phyloP scores from a whole-genome alignment of 257 asterid genomes.

The Nyctanthes arbortristis region DNA sequence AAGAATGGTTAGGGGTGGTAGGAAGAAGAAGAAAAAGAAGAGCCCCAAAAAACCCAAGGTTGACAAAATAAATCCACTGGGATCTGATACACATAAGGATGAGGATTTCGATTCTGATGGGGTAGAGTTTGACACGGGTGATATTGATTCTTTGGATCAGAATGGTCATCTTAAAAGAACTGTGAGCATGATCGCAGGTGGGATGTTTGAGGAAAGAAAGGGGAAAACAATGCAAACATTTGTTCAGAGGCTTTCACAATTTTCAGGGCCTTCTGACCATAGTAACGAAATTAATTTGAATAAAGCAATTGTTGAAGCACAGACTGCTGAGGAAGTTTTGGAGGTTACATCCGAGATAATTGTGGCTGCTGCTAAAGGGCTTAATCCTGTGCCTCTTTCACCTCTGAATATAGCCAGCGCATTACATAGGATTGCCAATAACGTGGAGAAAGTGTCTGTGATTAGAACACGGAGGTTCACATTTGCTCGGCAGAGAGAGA shows the following conservation, averaged over 20 bases:
- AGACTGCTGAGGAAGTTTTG: too few species aligned
- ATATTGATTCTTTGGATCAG: slow-evolving; percentile 23
- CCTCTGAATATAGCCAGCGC: too few species aligned
- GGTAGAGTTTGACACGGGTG: slow-evolving; percentile 31
- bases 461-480: slow-evolving; percentile 57
- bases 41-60: too few species aligned
- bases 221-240: slow-evolving; percentile 67
- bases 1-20: slow-evolving; percentile 45
- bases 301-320: slow-evolving; percentile 70
- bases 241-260: too few species aligned
- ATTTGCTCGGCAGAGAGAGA: slow-evolving; percentile 83
- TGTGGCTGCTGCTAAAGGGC: slow-evolving; percentile 81
- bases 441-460: slow-evolving; percentile 89
- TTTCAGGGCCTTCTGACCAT: too few species aligned
- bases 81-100: too few species aligned
- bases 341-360: slow-evolving; percentile 72
- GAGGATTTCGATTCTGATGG: too few species aligned
- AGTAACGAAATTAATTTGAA: slow-evolving; percentile 76
- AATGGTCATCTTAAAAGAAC: slow-evolving; percentile 41
- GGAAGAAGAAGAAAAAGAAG: slow-evolving; percentile 50
- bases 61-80: too few species aligned
- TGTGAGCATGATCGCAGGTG: slow-evolving; percentile 63
- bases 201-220: slow-evolving; percentile 68
- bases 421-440: slow-evolving; percentile 85
- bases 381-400: slow-evolving; percentile 89